phyloP scores from a whole-genome alignment of 352 stramenopile genomes.

The Thalassiosira gravida region DNA sequence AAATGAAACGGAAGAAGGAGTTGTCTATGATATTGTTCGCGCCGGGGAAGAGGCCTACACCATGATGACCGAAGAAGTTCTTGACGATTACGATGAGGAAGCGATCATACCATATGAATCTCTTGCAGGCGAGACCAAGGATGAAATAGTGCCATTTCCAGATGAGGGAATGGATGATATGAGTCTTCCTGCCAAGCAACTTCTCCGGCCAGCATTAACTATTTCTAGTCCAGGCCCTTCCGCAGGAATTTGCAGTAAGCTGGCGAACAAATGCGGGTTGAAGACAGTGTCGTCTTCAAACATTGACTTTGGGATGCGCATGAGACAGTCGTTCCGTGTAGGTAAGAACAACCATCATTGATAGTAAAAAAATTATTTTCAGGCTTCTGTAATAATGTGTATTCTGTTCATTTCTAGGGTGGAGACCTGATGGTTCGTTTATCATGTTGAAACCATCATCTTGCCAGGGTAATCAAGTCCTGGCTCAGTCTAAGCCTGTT shows the following conservation, averaged over 20 bases:
- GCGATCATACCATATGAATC: slow-evolving; percentile 33
- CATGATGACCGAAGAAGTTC: slow-evolving; percentile 58
- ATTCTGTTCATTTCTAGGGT: slow-evolving; percentile 43
- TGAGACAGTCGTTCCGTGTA: slow-evolving; percentile 80
- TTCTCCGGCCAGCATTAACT: slow-evolving; percentile 9
- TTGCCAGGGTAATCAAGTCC: slow-evolving; percentile 19
- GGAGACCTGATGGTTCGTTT: slow-evolving; percentile 80
- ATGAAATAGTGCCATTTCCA: slow-evolving; percentile 50
- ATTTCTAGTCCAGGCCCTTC: slow-evolving; percentile 5
- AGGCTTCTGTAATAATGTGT: not conserved
- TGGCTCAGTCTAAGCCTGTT: slow-evolving; percentile 50
- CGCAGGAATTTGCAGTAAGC: slow-evolving; percentile 45
- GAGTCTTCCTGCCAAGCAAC: not conserved
- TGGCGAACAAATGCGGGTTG: slow-evolving; percentile 54
- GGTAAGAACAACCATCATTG: slow-evolving; percentile 42
- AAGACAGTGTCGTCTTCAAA: slow-evolving; percentile 50
- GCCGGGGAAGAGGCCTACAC: slow-evolving; percentile 54
- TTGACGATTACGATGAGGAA: slow-evolving; percentile 40
- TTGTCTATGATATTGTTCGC: slow-evolving; percentile 42
- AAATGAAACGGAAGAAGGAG: slow-evolving; percentile 38
- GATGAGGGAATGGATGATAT: slow-evolving; percentile 28
- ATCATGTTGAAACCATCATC: slow-evolving; percentile 45
- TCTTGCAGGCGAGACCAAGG: slow-evolving; percentile 2
- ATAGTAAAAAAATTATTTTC: slow-evolving; percentile 22
- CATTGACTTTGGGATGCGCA: slow-evolving; percentile 74